Conservation (phyloP, 345 rosid genomes). For the Lagerstroemia speciosa region DNA sequence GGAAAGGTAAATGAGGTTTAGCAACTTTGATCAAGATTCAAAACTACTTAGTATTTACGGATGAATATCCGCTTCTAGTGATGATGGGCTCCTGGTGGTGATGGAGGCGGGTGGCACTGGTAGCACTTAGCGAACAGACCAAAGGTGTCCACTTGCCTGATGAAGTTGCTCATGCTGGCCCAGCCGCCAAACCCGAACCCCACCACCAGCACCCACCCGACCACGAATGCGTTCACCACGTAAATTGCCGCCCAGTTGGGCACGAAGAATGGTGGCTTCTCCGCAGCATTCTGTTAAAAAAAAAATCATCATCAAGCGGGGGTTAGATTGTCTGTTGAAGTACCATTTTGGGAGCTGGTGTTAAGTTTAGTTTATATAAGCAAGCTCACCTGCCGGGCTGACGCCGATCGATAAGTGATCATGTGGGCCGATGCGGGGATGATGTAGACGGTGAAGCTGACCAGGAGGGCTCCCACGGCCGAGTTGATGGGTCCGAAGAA, state of each 20-base stretch:
- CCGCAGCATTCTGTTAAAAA: conserved; percentile 50
- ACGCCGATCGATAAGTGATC: conserved; percentile 57
- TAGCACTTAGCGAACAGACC: conserved; percentile 89
- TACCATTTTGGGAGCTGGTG: no score
- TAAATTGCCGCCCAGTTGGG: conserved; percentile 75
- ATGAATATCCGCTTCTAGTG: background rate
- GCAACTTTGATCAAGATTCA: background rate
- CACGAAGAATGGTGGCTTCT: conserved; percentile 55
- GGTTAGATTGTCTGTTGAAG: no score
- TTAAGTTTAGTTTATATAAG: no score
- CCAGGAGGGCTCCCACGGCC: conserved; percentile 74
- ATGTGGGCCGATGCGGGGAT: conserved; percentile 83
- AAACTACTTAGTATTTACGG: background rate
- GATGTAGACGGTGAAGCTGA: conserved; percentile 84
- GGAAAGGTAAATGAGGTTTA: no score
- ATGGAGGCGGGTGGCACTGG: conserved; percentile 44
- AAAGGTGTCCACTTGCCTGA: conserved; percentile 68
- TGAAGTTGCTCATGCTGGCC: conserved; percentile 78
- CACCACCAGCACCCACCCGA: conserved; percentile 55
- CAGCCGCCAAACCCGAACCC: conserved; percentile 88
- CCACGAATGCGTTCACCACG: conserved; percentile 41
- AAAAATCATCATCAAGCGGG: background rate
- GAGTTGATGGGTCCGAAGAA: conserved; percentile 91
- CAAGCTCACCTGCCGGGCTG: conserved; percentile 48
- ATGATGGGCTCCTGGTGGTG: background rate